These are phyloP conservation scores for Diaporthe nobilis DNA, from an alignment of 2,329 filamentous ascomycete species.

Conservation along the genomic window DNA sequence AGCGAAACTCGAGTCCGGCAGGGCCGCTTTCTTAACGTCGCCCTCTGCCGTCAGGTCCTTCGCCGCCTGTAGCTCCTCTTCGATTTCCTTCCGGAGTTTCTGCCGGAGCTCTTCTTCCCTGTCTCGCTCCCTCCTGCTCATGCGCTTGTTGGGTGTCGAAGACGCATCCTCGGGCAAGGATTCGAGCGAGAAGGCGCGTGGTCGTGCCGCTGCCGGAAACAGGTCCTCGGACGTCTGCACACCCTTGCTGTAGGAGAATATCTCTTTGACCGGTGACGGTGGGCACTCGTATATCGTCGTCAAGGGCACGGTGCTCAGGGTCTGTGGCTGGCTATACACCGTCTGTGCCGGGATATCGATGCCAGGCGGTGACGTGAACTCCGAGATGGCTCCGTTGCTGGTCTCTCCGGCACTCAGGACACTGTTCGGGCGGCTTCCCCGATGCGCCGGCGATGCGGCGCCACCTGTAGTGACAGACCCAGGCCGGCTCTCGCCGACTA, in stretches of 20 bases:
- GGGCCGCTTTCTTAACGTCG: slow-evolving; percentile 59
- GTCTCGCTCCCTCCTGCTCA: slow-evolving; percentile 84
- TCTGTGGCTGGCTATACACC: slow-evolving; percentile 68
- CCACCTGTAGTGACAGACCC: slow-evolving; percentile 75
- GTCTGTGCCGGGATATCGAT: slow-evolving; percentile 50
- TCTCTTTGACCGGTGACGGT: slow-evolving; percentile 81
- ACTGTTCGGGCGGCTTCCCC: slow-evolving; percentile 86
- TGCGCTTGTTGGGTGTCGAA: slow-evolving; percentile 77
- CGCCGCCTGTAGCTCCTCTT: slow-evolving; percentile 87
- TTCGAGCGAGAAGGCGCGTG: slow-evolving; percentile 66
- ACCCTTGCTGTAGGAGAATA: slow-evolving; percentile 97
- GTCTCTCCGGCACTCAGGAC: slow-evolving; percentile 86
- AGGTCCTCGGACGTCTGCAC: slow-evolving; percentile 91
- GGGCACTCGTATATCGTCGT: slow-evolving; percentile 86
- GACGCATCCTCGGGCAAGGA: slow-evolving; percentile 76
- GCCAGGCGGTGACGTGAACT: slow-evolving; percentile 65
- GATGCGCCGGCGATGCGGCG: slow-evolving; percentile 74
- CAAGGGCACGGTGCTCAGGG: slow-evolving; percentile 79
- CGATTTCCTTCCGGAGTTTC: slow-evolving; percentile 88
- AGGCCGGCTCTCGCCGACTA: slow-evolving; percentile 84
- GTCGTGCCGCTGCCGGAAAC: slow-evolving; percentile 67
- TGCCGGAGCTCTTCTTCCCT: slow-evolving; percentile 91
- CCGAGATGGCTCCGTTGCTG: slow-evolving; percentile 78
- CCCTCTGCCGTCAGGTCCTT: slow-evolving; percentile 72
- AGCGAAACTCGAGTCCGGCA: slow-evolving; percentile 74